These are phyloP conservation scores for Chrysoporthe austroafricana DNA, from an alignment of 2,329 filamentous ascomycete species.

Conservation along the genomic window DNA sequence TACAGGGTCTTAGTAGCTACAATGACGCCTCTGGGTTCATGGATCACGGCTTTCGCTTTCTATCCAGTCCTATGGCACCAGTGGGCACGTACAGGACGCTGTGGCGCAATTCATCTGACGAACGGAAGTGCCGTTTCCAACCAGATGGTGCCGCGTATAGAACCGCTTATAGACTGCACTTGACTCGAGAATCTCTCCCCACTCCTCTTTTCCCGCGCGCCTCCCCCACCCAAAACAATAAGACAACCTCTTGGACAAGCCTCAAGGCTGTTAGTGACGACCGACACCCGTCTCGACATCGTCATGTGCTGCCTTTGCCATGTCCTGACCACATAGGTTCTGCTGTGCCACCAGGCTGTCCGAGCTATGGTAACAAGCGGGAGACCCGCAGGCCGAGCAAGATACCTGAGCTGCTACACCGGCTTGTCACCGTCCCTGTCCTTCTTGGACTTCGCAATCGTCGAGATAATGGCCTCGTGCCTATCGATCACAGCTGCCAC, in stretches of 20 bases:
- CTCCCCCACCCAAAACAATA: not conserved
- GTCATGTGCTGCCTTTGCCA: no score
- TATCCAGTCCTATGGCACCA: no score
- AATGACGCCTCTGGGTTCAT: no score
- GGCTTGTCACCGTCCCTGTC: conserved; percentile 25
- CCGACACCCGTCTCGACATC: not conserved
- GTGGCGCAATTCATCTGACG: no score
- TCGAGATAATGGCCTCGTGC: conserved; percentile 27
- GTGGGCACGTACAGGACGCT: no score
- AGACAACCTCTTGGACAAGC: not conserved
- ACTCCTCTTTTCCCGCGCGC: not conserved
- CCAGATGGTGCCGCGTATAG: not conserved
- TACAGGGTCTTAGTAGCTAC: no score
- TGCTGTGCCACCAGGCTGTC: not conserved
- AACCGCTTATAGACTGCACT: not conserved
- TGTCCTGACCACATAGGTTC: not conserved
- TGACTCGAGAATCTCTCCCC: not conserved
- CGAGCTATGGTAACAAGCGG: not conserved
- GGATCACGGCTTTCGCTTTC: no score
- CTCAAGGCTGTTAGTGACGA: not conserved
- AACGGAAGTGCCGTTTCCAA: not conserved
- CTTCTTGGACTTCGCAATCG: conserved; percentile 27
- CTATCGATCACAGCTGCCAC: conserved; percentile 27
- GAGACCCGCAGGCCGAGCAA: not conserved
- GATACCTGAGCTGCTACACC: conserved; percentile 10